These are phyloP conservation scores for Acanthamoeba rhysodes DNA, from an alignment of 208 protist species.

Conservation along the genomic window DNA sequence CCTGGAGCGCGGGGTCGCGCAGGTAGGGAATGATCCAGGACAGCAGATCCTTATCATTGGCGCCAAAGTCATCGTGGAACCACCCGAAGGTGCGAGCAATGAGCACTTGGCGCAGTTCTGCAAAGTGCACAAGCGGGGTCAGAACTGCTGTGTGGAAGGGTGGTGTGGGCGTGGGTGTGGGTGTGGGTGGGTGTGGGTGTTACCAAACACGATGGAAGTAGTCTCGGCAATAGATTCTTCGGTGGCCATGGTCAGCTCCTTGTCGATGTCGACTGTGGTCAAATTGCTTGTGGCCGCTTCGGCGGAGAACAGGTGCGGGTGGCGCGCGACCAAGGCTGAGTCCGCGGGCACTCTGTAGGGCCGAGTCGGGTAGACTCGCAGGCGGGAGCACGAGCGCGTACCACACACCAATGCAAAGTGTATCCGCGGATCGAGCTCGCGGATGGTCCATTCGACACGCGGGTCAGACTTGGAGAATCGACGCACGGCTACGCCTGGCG, in stretches of 20 bases:
- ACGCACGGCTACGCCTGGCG: conserved; percentile 54
- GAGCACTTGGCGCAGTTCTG: conserved; percentile 14
- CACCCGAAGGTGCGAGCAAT: conserved; percentile 64
- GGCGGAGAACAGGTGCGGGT: conserved; percentile 26
- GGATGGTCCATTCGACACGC: background rate
- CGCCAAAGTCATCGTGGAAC: conserved; percentile 67
- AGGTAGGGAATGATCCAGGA: conserved; percentile 40
- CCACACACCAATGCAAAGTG: conserved; percentile 71
- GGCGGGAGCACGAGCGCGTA: conserved; percentile 29
- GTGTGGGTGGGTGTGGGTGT: too few species aligned
- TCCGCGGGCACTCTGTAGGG: background rate
- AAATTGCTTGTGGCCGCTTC: background rate
- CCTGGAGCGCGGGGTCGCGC: background rate
- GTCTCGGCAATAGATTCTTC: conserved; percentile 48
- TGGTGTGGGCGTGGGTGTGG: too few species aligned
- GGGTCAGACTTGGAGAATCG: conserved; percentile 63
- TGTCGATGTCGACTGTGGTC: conserved; percentile 8
- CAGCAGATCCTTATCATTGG: conserved; percentile 55
- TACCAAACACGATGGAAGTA: conserved; percentile 41
- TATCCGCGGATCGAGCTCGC: conserved; percentile 35
- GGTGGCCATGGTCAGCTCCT: conserved; percentile 54
- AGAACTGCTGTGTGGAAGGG: background rate
- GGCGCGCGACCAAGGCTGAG: background rate
- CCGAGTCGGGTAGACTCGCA: conserved; percentile 16
- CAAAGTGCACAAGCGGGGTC: background rate